A percentile compares a stretch with the other conserved stretches of the same genome.
phyloP scores from a whole-genome alignment of 371 early-diverging fungal species.

The Blyttiomyces sp. region DNA sequence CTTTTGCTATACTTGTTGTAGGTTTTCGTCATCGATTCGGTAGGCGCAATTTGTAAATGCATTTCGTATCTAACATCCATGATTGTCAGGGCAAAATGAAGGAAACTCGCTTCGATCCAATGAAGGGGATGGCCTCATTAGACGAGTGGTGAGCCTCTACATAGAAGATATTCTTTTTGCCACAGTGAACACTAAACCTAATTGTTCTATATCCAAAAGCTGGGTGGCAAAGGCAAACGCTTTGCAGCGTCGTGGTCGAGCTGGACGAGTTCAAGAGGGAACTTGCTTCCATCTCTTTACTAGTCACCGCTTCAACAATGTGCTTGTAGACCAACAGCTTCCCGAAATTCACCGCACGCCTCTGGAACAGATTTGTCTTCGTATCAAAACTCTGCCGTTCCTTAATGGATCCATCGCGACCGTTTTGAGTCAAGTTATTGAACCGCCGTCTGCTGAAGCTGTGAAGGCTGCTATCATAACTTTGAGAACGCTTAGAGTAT shows the following conservation, averaged over 20 bases:
- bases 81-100: slow-evolving; percentile 31
- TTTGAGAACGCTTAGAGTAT: slow-evolving; percentile 22
- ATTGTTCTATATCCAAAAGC: slow-evolving; percentile 3
- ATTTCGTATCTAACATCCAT: not conserved
- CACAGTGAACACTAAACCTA: not conserved
- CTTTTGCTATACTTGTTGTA: not conserved
- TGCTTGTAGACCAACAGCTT: slow-evolving; percentile 32
- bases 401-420: slow-evolving; percentile 33
- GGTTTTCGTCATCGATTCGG: slow-evolving; percentile 38
- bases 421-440: slow-evolving; percentile 66
- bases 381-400: slow-evolving; percentile 60
- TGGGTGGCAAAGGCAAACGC: slow-evolving; percentile 43
- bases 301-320: slow-evolving; percentile 24
- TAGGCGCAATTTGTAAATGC: too few relatives aligned
- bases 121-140: slow-evolving; percentile 38
- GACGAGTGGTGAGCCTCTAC: slow-evolving; percentile 30
- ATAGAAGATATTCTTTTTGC: not conserved
- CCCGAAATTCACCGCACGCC: slow-evolving; percentile 82
- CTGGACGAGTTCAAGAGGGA: slow-evolving; percentile 41
- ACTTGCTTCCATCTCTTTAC: slow-evolving; percentile 43
- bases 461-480: slow-evolving; percentile 48
- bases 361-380: slow-evolving; percentile 75
- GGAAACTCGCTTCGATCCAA: slow-evolving; percentile 40
- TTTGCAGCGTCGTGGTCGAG: slow-evolving; percentile 40
- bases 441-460: slow-evolving; percentile 71